These are phyloP conservation scores for Pythium volutum DNA, from an alignment of 352 stramenopile genomes.

Conservation along the genomic window DNA sequence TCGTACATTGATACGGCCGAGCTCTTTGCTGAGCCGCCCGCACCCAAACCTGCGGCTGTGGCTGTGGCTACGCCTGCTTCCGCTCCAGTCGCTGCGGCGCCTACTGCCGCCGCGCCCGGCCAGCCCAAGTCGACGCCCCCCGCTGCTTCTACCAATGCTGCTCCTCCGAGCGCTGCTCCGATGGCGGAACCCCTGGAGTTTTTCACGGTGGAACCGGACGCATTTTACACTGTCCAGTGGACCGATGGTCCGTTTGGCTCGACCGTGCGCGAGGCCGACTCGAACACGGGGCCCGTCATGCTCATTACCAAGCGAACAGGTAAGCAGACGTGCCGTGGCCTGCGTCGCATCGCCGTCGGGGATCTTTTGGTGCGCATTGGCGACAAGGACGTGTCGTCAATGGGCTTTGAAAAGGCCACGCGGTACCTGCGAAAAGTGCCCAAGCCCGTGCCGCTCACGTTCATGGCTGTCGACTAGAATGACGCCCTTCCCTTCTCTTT, in stretches of 20 bases:
- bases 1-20: slow-evolving; percentile 18
- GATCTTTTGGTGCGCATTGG: slow-evolving; percentile 78
- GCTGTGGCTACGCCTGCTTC: neutral
- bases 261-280: slow-evolving; percentile 74
- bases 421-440: slow-evolving; percentile 67
- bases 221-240: slow-evolving; percentile 81
- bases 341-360: slow-evolving; percentile 68
- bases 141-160: neutral
- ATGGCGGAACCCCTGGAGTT: slow-evolving; percentile 38
- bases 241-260: slow-evolving; percentile 78
- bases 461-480: slow-evolving; percentile 67
- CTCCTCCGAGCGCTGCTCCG: slow-evolving; percentile 17
- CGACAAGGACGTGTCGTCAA: slow-evolving; percentile 57
- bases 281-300: slow-evolving; percentile 59
- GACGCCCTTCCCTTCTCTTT: neutral
- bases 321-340: slow-evolving; percentile 68
- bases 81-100: neutral
- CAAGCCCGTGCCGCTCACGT: slow-evolving; percentile 75
- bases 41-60: slow-evolving; percentile 2
- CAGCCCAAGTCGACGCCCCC: slow-evolving; percentile 9
- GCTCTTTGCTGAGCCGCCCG: slow-evolving; percentile 6
- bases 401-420: slow-evolving; percentile 75
- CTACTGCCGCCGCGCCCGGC: neutral
- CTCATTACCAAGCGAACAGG: slow-evolving; percentile 81
- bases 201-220: slow-evolving; percentile 60